A percentile compares a stretch with the other conserved stretches of the same genome.
phyloP scores from a whole-genome alignment of 208 protist genomes.

The Wallacemonas sp. region DNA sequence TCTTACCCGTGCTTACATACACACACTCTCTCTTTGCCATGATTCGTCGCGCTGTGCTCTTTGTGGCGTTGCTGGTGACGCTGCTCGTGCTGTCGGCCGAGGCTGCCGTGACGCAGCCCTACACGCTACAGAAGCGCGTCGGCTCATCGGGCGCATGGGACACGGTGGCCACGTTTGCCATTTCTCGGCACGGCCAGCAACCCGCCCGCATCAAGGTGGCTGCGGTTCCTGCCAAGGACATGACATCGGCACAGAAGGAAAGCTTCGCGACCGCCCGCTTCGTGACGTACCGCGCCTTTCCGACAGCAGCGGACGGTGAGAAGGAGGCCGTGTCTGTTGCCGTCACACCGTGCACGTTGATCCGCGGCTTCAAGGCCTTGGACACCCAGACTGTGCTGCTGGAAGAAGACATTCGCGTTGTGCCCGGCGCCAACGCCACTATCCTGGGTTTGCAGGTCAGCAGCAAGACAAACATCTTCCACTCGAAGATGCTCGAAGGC shows the following conservation, averaged over 20 bases:
- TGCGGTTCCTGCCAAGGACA: constrained; percentile 40
- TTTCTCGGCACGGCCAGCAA: constrained; percentile 46
- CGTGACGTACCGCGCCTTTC: constrained; percentile 71
- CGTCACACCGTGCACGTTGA: constrained; percentile 73
- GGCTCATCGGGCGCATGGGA: constrained; percentile 48
- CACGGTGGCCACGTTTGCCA: constrained; percentile 41
- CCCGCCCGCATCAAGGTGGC: constrained; percentile 44
- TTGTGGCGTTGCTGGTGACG: constrained; percentile 13
- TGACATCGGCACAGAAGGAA: constrained; percentile 25
- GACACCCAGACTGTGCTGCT: constrained; percentile 74
- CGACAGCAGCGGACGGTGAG: constrained; percentile 6
- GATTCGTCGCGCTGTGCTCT: not conserved
- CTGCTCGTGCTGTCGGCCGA: constrained; percentile 17
- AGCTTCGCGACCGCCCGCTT: constrained; percentile 41
- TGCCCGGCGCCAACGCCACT: constrained; percentile 44
- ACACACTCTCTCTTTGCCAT: too few relatives aligned
- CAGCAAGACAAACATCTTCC: constrained; percentile 83
- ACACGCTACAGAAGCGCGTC: constrained; percentile 66
- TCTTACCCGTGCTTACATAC: too few relatives aligned
- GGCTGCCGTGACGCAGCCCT: constrained; percentile 46
- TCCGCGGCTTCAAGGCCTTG: constrained; percentile 82
- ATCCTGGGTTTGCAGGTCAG: constrained; percentile 71
- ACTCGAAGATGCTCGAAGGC: constrained; percentile 82
- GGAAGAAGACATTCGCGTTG: constrained; percentile 60
- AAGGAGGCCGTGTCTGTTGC: constrained; percentile 35